A percentile compares a stretch with the other conserved stretches of the same genome.
These are phyloP conservation scores for Clathrus columnatus DNA, from an alignment of 768 basidiomycete species.

Conservation along the genomic window DNA sequence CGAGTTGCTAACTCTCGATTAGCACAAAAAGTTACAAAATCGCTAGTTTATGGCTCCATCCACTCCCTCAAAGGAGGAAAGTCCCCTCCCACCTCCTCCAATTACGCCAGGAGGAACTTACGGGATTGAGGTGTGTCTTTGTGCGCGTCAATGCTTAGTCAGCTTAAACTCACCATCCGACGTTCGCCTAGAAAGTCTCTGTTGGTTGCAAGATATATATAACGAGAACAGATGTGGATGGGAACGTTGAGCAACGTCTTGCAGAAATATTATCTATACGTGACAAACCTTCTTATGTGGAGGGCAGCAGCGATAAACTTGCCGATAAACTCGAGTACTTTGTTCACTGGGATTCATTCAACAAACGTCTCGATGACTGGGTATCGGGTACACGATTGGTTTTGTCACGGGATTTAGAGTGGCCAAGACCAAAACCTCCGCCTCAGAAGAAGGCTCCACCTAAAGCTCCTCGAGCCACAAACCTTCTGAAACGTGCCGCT, in stretches of 20 bases:
- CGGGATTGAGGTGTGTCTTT: conserved; percentile 53
- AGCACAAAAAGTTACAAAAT: no score
- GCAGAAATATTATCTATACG: conserved; percentile 95
- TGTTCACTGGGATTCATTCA: conserved; percentile 98
- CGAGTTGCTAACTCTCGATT: not conserved
- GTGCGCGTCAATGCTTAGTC: conserved; percentile 16
- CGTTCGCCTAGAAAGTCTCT: conserved; percentile 54
- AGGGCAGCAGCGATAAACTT: conserved; percentile 34
- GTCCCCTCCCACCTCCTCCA: conserved; percentile 43
- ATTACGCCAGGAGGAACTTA: conserved; percentile 71
- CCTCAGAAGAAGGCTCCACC: conserved; percentile 45
- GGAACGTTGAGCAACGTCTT: conserved; percentile 76
- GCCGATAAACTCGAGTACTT: conserved; percentile 90
- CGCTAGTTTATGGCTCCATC: conserved; percentile 16
- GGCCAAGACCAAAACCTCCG: conserved; percentile 81
- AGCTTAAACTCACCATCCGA: not conserved
- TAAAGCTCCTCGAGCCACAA: conserved; percentile 33
- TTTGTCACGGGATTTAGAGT: conserved; percentile 79
- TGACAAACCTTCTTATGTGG: conserved; percentile 65
- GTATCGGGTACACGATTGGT: conserved; percentile 82
- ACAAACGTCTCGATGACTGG: conserved; percentile 99
- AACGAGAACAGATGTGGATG: conserved; percentile 66
- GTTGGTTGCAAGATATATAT: conserved; percentile 97
- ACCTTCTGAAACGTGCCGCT: conserved; percentile 60
- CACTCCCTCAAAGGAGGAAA: conserved; percentile 27